Conservation (phyloP, 2,329 filamentous ascomycete genomes). For the Nigrospora osmanthi region DNA sequence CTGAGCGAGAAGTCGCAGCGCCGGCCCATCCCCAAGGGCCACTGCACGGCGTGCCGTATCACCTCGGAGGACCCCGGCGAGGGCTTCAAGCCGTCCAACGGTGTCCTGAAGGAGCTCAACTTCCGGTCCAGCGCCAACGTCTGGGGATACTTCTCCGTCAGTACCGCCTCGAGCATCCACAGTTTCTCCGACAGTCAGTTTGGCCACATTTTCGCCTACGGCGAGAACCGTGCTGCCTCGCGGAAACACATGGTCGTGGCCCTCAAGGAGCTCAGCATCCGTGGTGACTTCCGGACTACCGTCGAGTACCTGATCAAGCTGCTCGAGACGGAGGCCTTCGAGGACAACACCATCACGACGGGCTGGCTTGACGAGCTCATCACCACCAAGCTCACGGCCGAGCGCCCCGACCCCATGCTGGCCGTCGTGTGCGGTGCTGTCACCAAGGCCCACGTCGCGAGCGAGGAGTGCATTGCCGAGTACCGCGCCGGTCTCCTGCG, state of each 20-base stretch:
- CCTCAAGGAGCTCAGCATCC: constrained; percentile 97
- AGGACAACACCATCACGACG: constrained; percentile 98
- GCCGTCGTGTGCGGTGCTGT: constrained; percentile 94
- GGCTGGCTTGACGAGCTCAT: constrained; percentile 99
- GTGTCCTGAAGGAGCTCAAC: constrained; percentile 98
- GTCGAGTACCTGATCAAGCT: constrained; percentile 99
- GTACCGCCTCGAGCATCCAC: constrained; percentile 93
- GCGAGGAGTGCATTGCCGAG: constrained; percentile 78
- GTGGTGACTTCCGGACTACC: constrained; percentile 97
- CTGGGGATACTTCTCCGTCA: constrained; percentile 99
- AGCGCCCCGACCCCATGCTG: constrained; percentile 86
- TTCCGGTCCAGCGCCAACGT: constrained; percentile 98
- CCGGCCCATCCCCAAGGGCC: constrained; percentile 85
- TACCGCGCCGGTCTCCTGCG: constrained; percentile 88
- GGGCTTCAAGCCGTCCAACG: constrained; percentile 98
- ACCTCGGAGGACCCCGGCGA: constrained; percentile 98
- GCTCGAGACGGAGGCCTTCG: constrained; percentile 94
- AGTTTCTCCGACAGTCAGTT: constrained; percentile 99
- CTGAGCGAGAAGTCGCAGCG: constrained; percentile 79
- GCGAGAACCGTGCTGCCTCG: constrained; percentile 92
- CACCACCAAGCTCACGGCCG: constrained; percentile 92
- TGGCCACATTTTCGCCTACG: constrained; percentile 98
- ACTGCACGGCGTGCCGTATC: constrained; percentile 97
- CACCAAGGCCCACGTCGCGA: constrained; percentile 91
- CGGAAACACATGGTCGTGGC: constrained; percentile 99